Percentiles rank a stretch among this genome's conserved stretches.
Evolutionary conservation across 495 filamentous ascomycete species (phyloP).

Genomic region (Annulohypoxylon maeteangense): DNA sequence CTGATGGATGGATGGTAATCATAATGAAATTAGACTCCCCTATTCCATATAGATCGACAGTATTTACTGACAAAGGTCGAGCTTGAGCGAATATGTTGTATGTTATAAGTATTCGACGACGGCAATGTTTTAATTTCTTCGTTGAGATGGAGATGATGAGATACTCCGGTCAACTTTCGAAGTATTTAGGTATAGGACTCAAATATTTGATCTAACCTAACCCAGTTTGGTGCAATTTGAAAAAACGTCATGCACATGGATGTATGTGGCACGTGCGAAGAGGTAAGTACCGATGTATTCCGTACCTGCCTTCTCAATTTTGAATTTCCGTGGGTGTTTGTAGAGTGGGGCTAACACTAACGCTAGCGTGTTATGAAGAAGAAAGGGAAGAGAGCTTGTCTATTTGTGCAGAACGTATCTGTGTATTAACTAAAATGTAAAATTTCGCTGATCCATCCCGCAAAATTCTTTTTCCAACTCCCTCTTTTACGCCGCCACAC

Average conservation of each 20-base stretch:
- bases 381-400: not conserved
- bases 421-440: conserved; percentile 14
- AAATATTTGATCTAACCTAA: not conserved
- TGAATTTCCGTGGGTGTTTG: not conserved
- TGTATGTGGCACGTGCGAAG: not conserved
- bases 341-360: not conserved
- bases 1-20: too few relatives aligned
- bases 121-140: not conserved
- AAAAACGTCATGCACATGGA: not conserved
- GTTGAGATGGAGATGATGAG: not conserved
- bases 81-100: too few relatives aligned
- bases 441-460: conserved; percentile 19
- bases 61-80: too few relatives aligned
- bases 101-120: not conserved
- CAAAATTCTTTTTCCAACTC: conserved; percentile 53
- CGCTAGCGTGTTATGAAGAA: not conserved
- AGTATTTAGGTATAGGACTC: not conserved
- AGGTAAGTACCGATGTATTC: not conserved
- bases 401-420: not conserved
- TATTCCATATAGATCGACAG: too few relatives aligned
- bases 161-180: not conserved
- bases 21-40: too few relatives aligned
- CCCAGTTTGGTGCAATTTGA: not conserved
- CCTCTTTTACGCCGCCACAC: conserved; percentile 35
- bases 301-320: not conserved